These are phyloP conservation scores for Apiospora malaysiana DNA, from an alignment of 2,329 filamentous ascomycete genomes.

Conservation along the genomic window DNA sequence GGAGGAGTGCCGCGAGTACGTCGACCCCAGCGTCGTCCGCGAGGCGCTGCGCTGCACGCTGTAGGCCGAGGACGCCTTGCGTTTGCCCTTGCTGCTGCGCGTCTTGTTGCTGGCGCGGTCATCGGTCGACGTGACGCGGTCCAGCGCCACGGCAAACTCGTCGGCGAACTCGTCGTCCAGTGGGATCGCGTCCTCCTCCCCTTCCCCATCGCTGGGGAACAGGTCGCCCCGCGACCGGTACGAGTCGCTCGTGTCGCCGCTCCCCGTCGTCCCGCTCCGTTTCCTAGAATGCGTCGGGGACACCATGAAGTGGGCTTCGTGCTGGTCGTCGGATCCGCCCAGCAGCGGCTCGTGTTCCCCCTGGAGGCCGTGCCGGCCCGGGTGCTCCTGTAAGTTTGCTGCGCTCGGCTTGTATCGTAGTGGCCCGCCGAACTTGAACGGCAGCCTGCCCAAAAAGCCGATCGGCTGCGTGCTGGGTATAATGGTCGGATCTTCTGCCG, in stretches of 20 bases:
- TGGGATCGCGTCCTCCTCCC: constrained; percentile 92
- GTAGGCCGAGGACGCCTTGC: constrained; percentile 63
- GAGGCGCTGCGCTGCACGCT: constrained; percentile 56
- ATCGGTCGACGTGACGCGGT: constrained; percentile 64
- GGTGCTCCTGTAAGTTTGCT: constrained; percentile 88
- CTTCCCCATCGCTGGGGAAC: constrained; percentile 84
- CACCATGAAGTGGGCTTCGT: constrained; percentile 30
- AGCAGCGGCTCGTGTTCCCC: constrained; percentile 75
- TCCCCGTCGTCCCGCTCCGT: constrained; percentile 80
- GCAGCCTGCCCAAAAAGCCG: constrained; percentile 82
- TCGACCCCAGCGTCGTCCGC: constrained; percentile 61
- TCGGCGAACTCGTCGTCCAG: constrained; percentile 88
- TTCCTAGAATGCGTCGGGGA: constrained; percentile 53
- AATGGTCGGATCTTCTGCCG: constrained; percentile 81
- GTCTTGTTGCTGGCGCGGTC: constrained; percentile 74
- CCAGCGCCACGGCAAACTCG: constrained; percentile 78
- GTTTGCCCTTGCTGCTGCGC: constrained; percentile 63
- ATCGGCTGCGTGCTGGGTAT: constrained; percentile 86
- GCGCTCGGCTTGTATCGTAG: constrained; percentile 89
- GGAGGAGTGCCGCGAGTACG: constrained; percentile 31
- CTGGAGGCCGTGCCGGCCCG: constrained; percentile 56
- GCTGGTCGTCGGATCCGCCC: constrained; percentile 22
- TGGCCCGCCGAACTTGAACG: constrained; percentile 83
- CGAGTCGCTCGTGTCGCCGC: constrained; percentile 83
- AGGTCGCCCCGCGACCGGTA: constrained; percentile 87